These are phyloP conservation scores for Apiotrichum veenhuisii DNA, from an alignment of 1,284 basidiomycete genomes.

Conservation along the genomic window DNA sequence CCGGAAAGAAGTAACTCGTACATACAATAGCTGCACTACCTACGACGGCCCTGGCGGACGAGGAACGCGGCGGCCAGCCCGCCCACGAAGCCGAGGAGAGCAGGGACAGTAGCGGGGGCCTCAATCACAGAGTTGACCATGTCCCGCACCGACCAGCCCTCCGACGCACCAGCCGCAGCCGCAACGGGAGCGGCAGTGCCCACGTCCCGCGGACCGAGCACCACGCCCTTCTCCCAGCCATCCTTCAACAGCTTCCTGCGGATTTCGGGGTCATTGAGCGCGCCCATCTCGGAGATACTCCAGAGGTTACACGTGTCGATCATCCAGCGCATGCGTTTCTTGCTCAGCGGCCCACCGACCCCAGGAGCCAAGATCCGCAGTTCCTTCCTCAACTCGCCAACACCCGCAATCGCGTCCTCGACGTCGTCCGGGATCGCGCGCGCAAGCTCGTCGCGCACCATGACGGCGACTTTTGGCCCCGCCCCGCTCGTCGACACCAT, in stretches of 20 bases:
- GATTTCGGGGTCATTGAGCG: constrained; percentile 38
- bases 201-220: constrained; percentile 38
- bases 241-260: constrained; percentile 39
- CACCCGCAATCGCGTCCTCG: constrained; percentile 74
- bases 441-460: constrained; percentile 72
- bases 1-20: no score
- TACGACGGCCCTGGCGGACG: neutral
- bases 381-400: constrained; percentile 57
- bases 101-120: neutral
- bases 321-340: constrained; percentile 89
- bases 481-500: constrained; percentile 93
- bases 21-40: neutral
- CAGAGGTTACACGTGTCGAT: constrained; percentile 80
- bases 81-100: neutral
- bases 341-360: constrained; percentile 54
- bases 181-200: constrained; percentile 2
- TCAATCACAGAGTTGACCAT: no score
- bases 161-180: no score
- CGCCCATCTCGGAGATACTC: constrained; percentile 42
- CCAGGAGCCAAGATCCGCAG: constrained; percentile 53
- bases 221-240: constrained; percentile 48
- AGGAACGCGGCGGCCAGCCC: neutral
- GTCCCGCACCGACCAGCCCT: no score
- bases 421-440: constrained; percentile 66
- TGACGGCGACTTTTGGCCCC: constrained; percentile 83